Evolutionary conservation across 164 flowering plant species (phyloP).

Genomic region (Magnolia kwangsiensis): DNA sequence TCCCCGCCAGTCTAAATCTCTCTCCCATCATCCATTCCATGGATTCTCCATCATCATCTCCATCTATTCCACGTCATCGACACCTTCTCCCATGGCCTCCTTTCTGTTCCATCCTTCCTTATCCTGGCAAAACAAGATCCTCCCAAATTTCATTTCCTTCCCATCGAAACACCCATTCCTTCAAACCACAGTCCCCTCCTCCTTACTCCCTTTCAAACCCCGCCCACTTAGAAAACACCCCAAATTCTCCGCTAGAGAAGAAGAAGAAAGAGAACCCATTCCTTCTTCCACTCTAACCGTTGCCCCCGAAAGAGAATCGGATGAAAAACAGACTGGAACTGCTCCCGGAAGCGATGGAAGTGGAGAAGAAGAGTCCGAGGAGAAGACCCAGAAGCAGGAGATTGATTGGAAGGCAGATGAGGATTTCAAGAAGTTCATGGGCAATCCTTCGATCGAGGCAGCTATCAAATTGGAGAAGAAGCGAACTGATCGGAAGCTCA

Average conservation of each 20-base stretch:
- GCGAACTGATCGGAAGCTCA: slow-evolving; percentile 83
- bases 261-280: slow-evolving; percentile 9
- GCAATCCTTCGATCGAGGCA: slow-evolving; percentile 91
- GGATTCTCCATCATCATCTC: neutral
- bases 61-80: neutral
- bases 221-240: neutral
- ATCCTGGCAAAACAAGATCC: neutral
- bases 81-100: neutral
- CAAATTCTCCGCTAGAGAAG: slow-evolving; percentile 3
- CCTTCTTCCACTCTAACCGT: slow-evolving; percentile 9
- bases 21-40: neutral
- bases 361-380: slow-evolving; percentile 11
- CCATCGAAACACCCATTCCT: slow-evolving; percentile 6
- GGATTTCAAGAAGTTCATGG: slow-evolving; percentile 97
- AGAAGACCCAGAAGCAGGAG: slow-evolving; percentile 47
- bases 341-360: neutral
- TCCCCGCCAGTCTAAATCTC: neutral
- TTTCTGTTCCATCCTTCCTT: neutral
- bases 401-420: slow-evolving; percentile 88
- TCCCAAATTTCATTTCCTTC: neutral
- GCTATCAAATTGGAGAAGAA: slow-evolving; percentile 96
- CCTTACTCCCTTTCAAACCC: neutral
- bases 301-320: neutral
- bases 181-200: neutral
- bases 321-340: neutral